phyloP scores from a whole-genome alignment of 2,329 filamentous ascomycete species.

The Aspergillus caelatus region DNA sequence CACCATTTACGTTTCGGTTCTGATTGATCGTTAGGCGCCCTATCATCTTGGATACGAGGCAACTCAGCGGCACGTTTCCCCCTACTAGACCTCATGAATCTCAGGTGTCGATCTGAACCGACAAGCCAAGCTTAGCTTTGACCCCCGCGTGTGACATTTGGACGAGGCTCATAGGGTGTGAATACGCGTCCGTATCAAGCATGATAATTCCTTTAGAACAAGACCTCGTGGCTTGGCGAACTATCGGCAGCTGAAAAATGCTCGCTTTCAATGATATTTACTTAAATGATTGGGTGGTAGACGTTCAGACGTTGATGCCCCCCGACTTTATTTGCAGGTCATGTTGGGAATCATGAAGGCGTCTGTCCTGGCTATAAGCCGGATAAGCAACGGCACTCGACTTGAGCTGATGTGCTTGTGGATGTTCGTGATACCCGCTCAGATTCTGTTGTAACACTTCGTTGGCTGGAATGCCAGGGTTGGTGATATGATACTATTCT shows the following conservation, averaged over 20 bases:
- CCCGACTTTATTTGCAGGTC: no score
- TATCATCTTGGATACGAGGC: background rate
- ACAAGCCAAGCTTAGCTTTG: background rate
- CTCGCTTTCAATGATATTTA: background rate
- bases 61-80: background rate
- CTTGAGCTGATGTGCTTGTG: background rate
- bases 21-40: background rate
- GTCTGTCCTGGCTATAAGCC: background rate
- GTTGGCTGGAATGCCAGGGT: background rate
- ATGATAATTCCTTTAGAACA: background rate
- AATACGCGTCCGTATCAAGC: background rate
- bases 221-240: background rate
- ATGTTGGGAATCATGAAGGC: background rate
- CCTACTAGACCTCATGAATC: background rate
- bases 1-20: background rate
- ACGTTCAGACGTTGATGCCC: no score
- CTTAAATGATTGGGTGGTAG: background rate
- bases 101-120: background rate
- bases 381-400: background rate
- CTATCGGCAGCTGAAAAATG: background rate
- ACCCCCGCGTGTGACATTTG: background rate
- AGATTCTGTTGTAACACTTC: background rate
- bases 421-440: background rate
- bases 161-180: background rate
- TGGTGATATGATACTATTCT: background rate